phyloP scores from a whole-genome alignment of 1,139 yeast species.

The Petasospora rhodanensis region DNA sequence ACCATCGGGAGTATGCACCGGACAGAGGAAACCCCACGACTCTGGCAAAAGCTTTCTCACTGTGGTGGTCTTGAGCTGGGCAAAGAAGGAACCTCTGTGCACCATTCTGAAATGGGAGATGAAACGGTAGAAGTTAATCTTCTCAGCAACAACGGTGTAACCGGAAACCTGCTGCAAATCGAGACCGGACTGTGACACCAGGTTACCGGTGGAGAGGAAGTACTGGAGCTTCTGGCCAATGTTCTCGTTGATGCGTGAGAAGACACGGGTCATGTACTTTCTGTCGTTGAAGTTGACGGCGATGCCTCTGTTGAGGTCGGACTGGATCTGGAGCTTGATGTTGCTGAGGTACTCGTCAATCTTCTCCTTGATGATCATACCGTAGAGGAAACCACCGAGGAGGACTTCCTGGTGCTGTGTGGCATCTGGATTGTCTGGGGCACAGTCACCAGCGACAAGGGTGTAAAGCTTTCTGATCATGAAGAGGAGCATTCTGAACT shows the following conservation, averaged over 20 bases:
- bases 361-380: conserved; percentile 95
- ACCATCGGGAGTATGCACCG: conserved; percentile 99
- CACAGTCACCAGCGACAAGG: conserved; percentile 93
- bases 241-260: conserved; percentile 80
- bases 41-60: conserved; percentile 96
- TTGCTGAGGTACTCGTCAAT: conserved; percentile 85
- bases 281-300: conserved; percentile 82
- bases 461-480: conserved; percentile 95
- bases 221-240: conserved; percentile 94
- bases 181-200: conserved; percentile 93
- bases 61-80: conserved; percentile 94
- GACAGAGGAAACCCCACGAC: conserved; percentile 98
- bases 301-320: conserved; percentile 76
- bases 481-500: conserved; percentile 80
- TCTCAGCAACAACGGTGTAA: conserved; percentile 97
- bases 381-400: conserved; percentile 93
- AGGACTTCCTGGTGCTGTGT: conserved; percentile 97
- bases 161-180: conserved; percentile 98
- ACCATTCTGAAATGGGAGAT: conserved; percentile 98
- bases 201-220: conserved; percentile 93
- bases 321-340: conserved; percentile 67
- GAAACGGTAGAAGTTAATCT: conserved; percentile 94
- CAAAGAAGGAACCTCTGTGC: conserved; percentile 98
- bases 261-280: conserved; percentile 77
- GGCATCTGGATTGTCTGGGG: conserved; percentile 98